phyloP scores from a whole-genome alignment of 2,329 filamentous ascomycete genomes.

The Ophiocordyceps unilateralis region DNA sequence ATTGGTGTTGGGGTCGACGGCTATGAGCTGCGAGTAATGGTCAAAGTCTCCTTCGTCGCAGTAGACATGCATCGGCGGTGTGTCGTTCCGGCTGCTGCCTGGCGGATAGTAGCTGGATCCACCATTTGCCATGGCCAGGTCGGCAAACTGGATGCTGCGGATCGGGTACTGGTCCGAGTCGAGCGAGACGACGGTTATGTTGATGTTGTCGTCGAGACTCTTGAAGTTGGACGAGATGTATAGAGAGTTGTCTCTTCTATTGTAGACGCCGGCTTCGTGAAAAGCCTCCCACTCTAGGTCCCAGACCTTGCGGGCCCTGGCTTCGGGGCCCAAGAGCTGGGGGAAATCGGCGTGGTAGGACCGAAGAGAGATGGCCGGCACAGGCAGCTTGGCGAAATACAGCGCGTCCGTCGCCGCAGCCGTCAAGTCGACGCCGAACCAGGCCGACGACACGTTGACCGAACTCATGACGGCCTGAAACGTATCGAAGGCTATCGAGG shows the following conservation, averaged over 20 bases:
- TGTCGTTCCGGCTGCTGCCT: slow-evolving; percentile 3
- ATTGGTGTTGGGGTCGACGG: slow-evolving; percentile 1
- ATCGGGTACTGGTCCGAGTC: slow-evolving; percentile 5
- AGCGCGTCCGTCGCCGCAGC: slow-evolving; percentile 1
- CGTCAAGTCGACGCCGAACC: not conserved
- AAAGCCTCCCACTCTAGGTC: slow-evolving; percentile 30
- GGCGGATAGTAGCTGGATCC: slow-evolving; percentile 7
- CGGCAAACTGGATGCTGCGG: slow-evolving; percentile 6
- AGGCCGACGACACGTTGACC: not conserved
- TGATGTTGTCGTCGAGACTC: slow-evolving; percentile 20
- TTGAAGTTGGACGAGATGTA: slow-evolving; percentile 11
- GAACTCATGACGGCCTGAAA: not conserved
- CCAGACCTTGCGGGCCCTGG: slow-evolving; percentile 4
- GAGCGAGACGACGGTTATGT: slow-evolving; percentile 8
- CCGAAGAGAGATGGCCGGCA: slow-evolving; percentile 8
- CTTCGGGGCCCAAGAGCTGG: slow-evolving; percentile 26
- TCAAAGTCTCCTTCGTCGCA: slow-evolving; percentile 23
- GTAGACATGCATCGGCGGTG: slow-evolving; percentile 7
- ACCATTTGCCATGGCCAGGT: slow-evolving; percentile 8
- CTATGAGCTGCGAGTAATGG: slow-evolving; percentile 24
- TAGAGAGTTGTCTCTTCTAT: slow-evolving; percentile 3
- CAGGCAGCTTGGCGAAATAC: slow-evolving; percentile 1
- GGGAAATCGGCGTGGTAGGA: slow-evolving; percentile 31
- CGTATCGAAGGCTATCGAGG: not conserved
- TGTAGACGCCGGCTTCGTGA: slow-evolving; percentile 35